Base-by-base conservation (phyloP, 192 early-diverging fungal genomes). In the Gonapodya sp. region DNA sequence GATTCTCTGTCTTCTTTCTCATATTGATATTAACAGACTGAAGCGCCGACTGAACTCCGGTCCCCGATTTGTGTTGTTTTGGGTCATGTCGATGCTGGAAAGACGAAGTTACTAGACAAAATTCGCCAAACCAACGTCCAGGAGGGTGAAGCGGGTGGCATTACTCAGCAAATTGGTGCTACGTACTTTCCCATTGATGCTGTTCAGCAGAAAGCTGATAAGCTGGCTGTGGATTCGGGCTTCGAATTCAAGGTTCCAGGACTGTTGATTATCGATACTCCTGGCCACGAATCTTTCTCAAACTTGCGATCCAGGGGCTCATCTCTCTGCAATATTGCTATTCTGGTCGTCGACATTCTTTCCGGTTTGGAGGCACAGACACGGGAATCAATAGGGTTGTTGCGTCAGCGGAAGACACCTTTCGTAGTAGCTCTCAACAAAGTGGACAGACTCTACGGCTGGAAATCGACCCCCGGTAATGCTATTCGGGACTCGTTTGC, bases 101-200 rank as follows among this genome's bases (percentile, higher is more conserved):
- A 91, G 82, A 99, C 98, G 35, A 98, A 98, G 88, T 86, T 99
- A 34, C 89, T 99, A 46, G 98, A 99, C 89, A 98, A 97, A 91
- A 96, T 99, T 86, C 92, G 98, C 73, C 96, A 98, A 85, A 99
- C 98, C 34, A 97, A 97, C 88, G 98, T 99, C 24, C 97, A 98
- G 87, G 98, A 94, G 80, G 96, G 96, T 80, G 98, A 99, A 91
- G 98, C 98, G 36, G 98, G 98, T 83, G 98, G 98, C 86, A 99
- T 99, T 85, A 99, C 98, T 14, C 98, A 99, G 86, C 98, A 99
- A 84, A 99, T 99, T 81, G 98, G 98, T 86, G 98, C 98, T 18
- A 98, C 97, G 34, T 99, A 94, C 88, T 98, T 99, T 92, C 98
- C 97, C n/a, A 90, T 95, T 79, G 93, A 95, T 36, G 95, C 95